Conservation (phyloP, 192 early-diverging fungal species). For the Polychytrium aggregatum region DNA sequence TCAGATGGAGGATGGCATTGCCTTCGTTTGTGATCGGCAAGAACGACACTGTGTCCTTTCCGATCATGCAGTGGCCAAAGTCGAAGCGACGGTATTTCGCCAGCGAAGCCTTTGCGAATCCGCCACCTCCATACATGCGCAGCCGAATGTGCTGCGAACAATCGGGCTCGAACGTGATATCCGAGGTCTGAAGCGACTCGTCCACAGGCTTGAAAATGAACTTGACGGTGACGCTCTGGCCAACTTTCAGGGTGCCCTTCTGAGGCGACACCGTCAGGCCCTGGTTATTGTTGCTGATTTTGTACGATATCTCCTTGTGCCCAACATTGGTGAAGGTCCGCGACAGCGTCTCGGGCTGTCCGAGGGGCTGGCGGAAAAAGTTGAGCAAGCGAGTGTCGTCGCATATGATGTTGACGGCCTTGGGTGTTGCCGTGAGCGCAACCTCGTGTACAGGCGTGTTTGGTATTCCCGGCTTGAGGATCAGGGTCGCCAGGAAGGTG, state of each 20-base stretch:
- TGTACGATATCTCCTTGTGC: constrained; percentile 39
- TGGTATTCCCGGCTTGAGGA: constrained; percentile 33
- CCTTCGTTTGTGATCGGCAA: constrained; percentile 53
- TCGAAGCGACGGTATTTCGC: constrained; percentile 45
- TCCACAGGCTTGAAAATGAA: constrained; percentile 44
- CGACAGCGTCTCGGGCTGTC: constrained; percentile 36
- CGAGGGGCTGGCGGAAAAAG: constrained; percentile 49
- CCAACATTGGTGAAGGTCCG: constrained; percentile 50
- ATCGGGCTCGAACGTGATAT: constrained; percentile 48
- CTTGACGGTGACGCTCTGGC: constrained; percentile 30
- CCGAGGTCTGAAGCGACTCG: constrained; percentile 35
- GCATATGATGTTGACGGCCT: constrained; percentile 43
- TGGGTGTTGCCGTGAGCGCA: constrained; percentile 47
- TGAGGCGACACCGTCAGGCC: constrained; percentile 28
- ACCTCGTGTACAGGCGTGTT: constrained; percentile 44
- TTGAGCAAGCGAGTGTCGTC: constrained; percentile 46
- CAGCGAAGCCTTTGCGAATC: constrained; percentile 42
- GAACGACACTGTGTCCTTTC: constrained; percentile 46
- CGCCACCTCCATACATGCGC: constrained; percentile 50
- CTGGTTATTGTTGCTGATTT: constrained; percentile 32
- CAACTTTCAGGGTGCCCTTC: constrained; percentile 34
- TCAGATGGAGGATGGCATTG: constrained; percentile 49
- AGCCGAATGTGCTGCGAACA: constrained; percentile 48
- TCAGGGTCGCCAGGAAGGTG: constrained; percentile 46
- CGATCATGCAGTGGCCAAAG: constrained; percentile 59